Evolutionary conservation across 257 asterid species (phyloP).

Genomic region (Solanum sejunctum): DNA sequence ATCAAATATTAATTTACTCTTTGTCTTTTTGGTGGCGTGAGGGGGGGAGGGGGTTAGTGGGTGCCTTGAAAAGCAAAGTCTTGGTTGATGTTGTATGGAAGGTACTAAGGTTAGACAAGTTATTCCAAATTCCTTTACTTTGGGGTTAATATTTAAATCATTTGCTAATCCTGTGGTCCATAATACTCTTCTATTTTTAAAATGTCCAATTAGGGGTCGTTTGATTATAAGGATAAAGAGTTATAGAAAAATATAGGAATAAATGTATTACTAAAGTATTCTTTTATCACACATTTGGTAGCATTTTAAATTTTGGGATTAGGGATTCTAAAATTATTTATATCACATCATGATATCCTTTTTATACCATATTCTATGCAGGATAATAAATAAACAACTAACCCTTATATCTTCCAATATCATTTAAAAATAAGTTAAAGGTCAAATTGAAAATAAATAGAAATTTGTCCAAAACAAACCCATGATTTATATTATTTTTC

Average conservation of each 20-base stretch:
- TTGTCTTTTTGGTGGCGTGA: background rate
- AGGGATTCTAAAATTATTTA: background rate
- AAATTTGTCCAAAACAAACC: too few relatives aligned
- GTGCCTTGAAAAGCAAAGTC: background rate
- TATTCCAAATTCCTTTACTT: background rate
- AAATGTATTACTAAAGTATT: background rate
- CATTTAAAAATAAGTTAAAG: background rate
- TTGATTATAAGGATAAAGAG: background rate
- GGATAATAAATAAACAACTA: background rate
- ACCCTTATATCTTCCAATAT: background rate
- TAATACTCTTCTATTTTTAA: background rate
- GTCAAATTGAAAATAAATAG: too few relatives aligned
- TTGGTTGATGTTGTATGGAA: background rate
- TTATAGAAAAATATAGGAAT: background rate
- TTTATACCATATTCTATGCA: background rate
- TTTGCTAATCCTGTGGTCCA: background rate
- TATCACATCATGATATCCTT: background rate
- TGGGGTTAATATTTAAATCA: background rate
- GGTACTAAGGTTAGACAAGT: background rate
- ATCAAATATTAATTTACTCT: too few relatives aligned
- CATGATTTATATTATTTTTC: background rate
- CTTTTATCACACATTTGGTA: background rate
- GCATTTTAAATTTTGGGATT: background rate
- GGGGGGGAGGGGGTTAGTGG: background rate
- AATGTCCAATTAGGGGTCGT: background rate